Evolutionary conservation across 257 asterid genomes (phyloP).

Genomic region (Jacaranda mimosifolia): DNA sequence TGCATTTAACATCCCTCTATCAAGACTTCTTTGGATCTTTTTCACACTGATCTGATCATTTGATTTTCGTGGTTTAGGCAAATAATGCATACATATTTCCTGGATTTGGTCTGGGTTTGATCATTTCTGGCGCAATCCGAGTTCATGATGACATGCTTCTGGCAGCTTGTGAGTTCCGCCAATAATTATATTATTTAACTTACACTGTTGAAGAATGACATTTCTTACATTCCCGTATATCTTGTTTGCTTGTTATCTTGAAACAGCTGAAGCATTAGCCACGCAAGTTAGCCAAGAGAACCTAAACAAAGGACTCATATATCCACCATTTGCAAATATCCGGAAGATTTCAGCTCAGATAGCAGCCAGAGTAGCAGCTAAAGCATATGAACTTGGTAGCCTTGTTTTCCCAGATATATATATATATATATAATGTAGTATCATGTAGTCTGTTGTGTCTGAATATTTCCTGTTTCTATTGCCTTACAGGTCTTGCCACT

Average conservation of each 20-base stretch:
- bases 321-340: constrained; percentile 83
- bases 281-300: constrained; percentile 79
- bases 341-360: constrained; percentile 89
- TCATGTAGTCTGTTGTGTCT: not conserved
- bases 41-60: constrained; percentile 21
- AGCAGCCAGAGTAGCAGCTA: constrained; percentile 91
- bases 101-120: constrained; percentile 90
- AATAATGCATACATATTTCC: constrained; percentile 94
- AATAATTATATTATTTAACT: not conserved
- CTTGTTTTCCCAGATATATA: not conserved
- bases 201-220: no score
- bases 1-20: constrained; percentile 14
- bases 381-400: constrained; percentile 90
- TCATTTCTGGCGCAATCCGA: constrained; percentile 92
- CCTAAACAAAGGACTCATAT: constrained; percentile 80
- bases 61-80: constrained; percentile 55
- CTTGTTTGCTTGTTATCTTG: constrained; percentile 27
- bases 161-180: constrained; percentile 80
- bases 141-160: constrained; percentile 96
- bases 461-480: constrained; percentile 20
- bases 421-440: not conserved
- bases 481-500: constrained; percentile 76
- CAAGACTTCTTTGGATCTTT: not conserved
- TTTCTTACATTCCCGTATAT: not conserved
- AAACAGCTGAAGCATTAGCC: constrained; percentile 93